Evolutionary conservation across 345 rosid genomes (phyloP).

Genomic region (Linum lewisii): DNA sequence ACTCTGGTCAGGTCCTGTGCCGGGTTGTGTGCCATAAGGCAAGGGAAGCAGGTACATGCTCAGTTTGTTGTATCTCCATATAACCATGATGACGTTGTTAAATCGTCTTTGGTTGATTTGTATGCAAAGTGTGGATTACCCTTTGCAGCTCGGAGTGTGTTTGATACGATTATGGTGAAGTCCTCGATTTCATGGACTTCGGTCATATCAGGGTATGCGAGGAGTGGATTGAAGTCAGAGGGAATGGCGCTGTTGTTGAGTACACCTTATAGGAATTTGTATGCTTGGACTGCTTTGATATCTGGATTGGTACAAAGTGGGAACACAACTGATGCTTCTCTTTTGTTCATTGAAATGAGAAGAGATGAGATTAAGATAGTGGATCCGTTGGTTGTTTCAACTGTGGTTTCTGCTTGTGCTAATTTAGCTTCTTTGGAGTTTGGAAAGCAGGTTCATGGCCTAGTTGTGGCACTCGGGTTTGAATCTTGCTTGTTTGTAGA

Average conservation of each 20-base stretch:
- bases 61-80: slow-evolving; percentile 36
- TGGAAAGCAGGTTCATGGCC: slow-evolving; percentile 60
- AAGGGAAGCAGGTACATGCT: slow-evolving; percentile 62
- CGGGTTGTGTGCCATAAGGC: slow-evolving; percentile 34
- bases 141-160: slow-evolving; percentile 34
- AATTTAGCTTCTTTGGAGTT: slow-evolving; percentile 46
- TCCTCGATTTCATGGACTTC: slow-evolving; percentile 55
- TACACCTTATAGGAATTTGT: slow-evolving; percentile 40
- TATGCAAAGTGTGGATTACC: slow-evolving; percentile 52
- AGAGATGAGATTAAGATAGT: slow-evolving; percentile 51
- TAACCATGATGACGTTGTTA: slow-evolving; percentile 47
- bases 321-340: slow-evolving; percentile 40
- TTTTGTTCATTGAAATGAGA: slow-evolving; percentile 54
- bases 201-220: slow-evolving; percentile 54
- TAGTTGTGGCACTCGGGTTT: slow-evolving; percentile 43
- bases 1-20: slow-evolving; percentile 58
- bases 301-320: slow-evolving; percentile 78
- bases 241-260: slow-evolving; percentile 37
- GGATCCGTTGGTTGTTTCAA: slow-evolving; percentile 73
- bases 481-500: slow-evolving; percentile 53
- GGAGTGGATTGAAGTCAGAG: slow-evolving; percentile 47
- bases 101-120: slow-evolving; percentile 72
- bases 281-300: slow-evolving; percentile 62
- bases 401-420: slow-evolving; percentile 64
- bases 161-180: slow-evolving; percentile 41